Base-by-base conservation (phyloP, 441 rosid species). In the Cnidoscolus chayamansa region DNA sequence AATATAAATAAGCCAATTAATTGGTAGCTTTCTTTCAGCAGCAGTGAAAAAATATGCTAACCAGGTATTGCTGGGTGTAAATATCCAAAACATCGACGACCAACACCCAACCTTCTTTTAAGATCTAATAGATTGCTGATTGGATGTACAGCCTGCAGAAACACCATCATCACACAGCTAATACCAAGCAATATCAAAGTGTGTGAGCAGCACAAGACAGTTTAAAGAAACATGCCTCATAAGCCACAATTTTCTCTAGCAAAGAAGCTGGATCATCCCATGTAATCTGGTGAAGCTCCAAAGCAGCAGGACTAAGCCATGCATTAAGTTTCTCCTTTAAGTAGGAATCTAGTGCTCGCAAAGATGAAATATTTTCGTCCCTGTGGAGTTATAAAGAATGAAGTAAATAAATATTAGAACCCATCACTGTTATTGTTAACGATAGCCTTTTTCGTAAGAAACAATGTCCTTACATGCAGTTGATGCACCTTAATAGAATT, bases 201-300 rank as follows among this genome's bases (percentile, higher is more conserved):
- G 4, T 55, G 13, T 47, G 47, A 74, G 35, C n/a, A 63, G 65
- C 12, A 16, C 55, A 17, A 54, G 63, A 70, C 40, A 37, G 25
- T 43, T 35, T 72, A 76, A 57, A 71, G 56, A 70, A 76, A 65
- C 74, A 71, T 67, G 90, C 99, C 89, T 95, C 98, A 31, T 90
- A 87, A 50, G 96, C 96, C 51, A 95, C 97, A 75, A 95, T 93
- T 84, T 93, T 95, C 82, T 95, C 99, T 74, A 95, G 86, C 81
- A 95, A 82, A 63, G 96, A 89, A 81, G 96, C 95, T 78, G 99
- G 90, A 80, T 95, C 93, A 73, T 91, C 85, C 98, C 97, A 95
- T 19, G 99, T 95, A 74, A 95, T 88, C 47, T 91, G 98, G 75
- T 86, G 96, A 81, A 95, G 98, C 91, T 90, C 93, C 79, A 93